Base-by-base conservation (phyloP, 306 rosid species). In the Styphnolobium japonicum region DNA sequence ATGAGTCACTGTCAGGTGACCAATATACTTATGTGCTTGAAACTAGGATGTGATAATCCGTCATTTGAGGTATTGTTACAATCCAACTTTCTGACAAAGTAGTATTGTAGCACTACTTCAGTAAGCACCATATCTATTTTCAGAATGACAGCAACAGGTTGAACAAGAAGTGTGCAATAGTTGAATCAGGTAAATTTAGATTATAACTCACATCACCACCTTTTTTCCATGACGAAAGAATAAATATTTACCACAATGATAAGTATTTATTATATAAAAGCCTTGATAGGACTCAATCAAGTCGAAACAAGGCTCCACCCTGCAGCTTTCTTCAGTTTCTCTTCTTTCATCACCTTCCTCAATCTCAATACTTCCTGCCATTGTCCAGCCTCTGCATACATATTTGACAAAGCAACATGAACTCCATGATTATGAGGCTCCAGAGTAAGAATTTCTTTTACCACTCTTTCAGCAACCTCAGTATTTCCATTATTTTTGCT, bases 311-410 rank as follows among this genome's bases (percentile, higher is more conserved):
- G 85, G 76, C 88, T 87, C 90, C 90, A 81, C 16, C 86, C 88
- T 0, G 88, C 85, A n/a, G 64, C 31, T 60, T 87, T 87, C 76
- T 84, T 79, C 42, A 87, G 81, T 53, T 75, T 84, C 78, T 80
- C 86, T 78, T 75, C 71, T 84, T 79, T 87, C 88, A 87, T 87
- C 16, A 51, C 29, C 79, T 84, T 84, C 80, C 90, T 84, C 62
- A 79, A 40, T 73, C 73, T 84, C 73, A 79, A 79, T 10, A 87
- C 90, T 57, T 82, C 81, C 53, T 82, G 85, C 90, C 90, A 87
- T 9, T 66, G 79, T 69, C 86, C 88, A 57, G 90, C 82, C 75
- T 84, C 90, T 9, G 88, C 90, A 49, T 87, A 79, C 81, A 87
- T 87, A 79, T 87, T 87, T 15, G 90, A 87, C 86, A 84, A 51